These are phyloP conservation scores for Tubosaeta sp. DNA, from an alignment of 768 basidiomycete species.

Conservation along the genomic window DNA sequence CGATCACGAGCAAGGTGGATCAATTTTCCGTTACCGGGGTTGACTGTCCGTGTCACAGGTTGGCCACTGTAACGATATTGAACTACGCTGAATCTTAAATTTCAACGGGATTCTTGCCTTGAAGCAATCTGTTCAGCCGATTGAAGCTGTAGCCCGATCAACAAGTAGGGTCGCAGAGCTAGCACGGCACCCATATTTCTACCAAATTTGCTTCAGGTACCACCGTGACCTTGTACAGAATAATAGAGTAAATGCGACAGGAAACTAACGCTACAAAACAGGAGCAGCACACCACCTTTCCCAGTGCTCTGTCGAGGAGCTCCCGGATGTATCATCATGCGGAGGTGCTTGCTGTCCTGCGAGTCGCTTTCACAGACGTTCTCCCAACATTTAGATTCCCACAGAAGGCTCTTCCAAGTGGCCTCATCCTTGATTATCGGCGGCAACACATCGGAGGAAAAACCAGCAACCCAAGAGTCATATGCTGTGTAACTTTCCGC, in stretches of 20 bases:
- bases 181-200: too few relatives aligned
- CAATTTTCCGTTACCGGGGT: neutral
- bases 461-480: neutral
- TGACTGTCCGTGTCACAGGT: conserved; percentile 4
- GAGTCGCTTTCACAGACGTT: too few relatives aligned
- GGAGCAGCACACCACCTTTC: neutral
- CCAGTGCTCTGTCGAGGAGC: neutral
- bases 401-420: too few relatives aligned
- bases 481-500: neutral
- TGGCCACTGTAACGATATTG: conserved; percentile 18
- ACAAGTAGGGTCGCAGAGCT: conserved; percentile 62
- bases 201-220: too few relatives aligned
- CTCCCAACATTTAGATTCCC: too few relatives aligned
- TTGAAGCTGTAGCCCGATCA: conserved; percentile 24
- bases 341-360: neutral
- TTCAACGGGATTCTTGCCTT: conserved; percentile 60
- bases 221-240: too few relatives aligned
- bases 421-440: too few relatives aligned
- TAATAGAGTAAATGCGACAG: too few relatives aligned
- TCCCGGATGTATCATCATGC: neutral
- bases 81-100: conserved; percentile 49
- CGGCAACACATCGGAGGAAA: too few relatives aligned
- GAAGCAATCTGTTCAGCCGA: conserved; percentile 60
- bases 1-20: conserved; percentile 41
- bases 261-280: too few relatives aligned